Percentiles rank a stretch among this genome's conserved stretches.
Evolutionary conservation across 2,329 filamentous ascomycete species (phyloP).

Genomic region (Clonostachys sp.): DNA sequence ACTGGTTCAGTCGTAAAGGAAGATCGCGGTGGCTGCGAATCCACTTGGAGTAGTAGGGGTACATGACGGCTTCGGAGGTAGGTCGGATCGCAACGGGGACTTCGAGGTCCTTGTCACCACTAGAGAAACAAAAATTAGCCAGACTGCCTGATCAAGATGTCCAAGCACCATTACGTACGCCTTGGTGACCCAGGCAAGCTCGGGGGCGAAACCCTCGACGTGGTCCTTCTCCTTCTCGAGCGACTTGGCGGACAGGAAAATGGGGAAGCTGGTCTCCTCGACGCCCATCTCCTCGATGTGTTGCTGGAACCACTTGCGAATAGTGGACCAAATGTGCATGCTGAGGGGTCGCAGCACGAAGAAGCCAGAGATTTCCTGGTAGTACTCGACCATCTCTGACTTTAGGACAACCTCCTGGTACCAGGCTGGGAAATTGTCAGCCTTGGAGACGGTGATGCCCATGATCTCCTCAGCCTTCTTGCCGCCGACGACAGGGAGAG

Average conservation of each 20-base stretch:
- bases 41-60: slow-evolving; percentile 94
- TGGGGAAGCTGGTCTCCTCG: slow-evolving; percentile 92
- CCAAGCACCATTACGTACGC: slow-evolving; percentile 44
- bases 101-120: slow-evolving; percentile 89
- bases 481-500: slow-evolving; percentile 47
- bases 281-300: slow-evolving; percentile 89
- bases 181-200: slow-evolving; percentile 85
- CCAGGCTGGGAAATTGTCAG: slow-evolving; percentile 87
- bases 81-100: slow-evolving; percentile 66
- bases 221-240: slow-evolving; percentile 88
- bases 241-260: slow-evolving; percentile 91
- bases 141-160: neutral
- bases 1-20: slow-evolving; percentile 91
- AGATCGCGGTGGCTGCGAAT: slow-evolving; percentile 95
- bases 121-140: slow-evolving; percentile 21
- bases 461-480: slow-evolving; percentile 68
- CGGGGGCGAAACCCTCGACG: slow-evolving; percentile 96
- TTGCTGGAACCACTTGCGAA: slow-evolving; percentile 63
- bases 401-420: slow-evolving; percentile 98
- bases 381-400: slow-evolving; percentile 97
- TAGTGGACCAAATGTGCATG: slow-evolving; percentile 64
- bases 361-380: slow-evolving; percentile 88
- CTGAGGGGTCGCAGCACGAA: slow-evolving; percentile 78
- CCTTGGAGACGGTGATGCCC: slow-evolving; percentile 82
- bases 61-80: slow-evolving; percentile 79